A percentile compares a stretch with the other conserved stretches of the same genome.
These are phyloP conservation scores for Colletotrichum lentis DNA, from an alignment of 2,329 filamentous ascomycete species.

Conservation along the genomic window DNA sequence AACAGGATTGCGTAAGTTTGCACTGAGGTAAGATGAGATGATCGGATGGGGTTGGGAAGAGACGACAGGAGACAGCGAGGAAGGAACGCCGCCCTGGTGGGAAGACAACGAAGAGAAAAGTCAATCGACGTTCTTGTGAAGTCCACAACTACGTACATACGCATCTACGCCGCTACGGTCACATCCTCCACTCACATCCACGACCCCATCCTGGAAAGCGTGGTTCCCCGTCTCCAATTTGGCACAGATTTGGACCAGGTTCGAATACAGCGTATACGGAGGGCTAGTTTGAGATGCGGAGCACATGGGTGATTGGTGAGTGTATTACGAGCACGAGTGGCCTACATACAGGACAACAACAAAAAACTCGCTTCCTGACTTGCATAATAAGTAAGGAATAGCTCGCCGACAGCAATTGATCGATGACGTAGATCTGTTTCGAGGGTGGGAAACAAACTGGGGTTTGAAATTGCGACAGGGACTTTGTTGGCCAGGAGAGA, in stretches of 20 bases:
- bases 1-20: conserved; percentile 1
- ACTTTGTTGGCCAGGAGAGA: not conserved
- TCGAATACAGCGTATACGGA: not conserved
- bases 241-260: not conserved
- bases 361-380: conserved; percentile 4
- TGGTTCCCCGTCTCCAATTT: not conserved
- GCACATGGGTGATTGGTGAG: not conserved
- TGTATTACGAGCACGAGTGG: not conserved
- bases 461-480: conserved; percentile 23
- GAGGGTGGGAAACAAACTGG: conserved; percentile 27
- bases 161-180: not conserved
- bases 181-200: conserved; percentile 1
- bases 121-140: conserved; percentile 2
- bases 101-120: not conserved
- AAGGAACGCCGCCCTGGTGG: not conserved
- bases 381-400: not conserved
- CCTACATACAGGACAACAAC: not conserved
- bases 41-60: conserved; percentile 10
- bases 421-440: conserved; percentile 36
- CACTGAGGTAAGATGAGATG: conserved; percentile 2
- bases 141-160: conserved; percentile 5
- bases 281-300: not conserved
- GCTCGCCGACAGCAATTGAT: conserved; percentile 17
- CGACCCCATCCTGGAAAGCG: conserved; percentile 14
- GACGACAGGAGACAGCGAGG: not conserved